Percentiles rank a stretch among this genome's conserved stretches.
These are phyloP conservation scores for Syncephalastrum monosporum DNA, from an alignment of 371 early-diverging fungal genomes.

Conservation along the genomic window DNA sequence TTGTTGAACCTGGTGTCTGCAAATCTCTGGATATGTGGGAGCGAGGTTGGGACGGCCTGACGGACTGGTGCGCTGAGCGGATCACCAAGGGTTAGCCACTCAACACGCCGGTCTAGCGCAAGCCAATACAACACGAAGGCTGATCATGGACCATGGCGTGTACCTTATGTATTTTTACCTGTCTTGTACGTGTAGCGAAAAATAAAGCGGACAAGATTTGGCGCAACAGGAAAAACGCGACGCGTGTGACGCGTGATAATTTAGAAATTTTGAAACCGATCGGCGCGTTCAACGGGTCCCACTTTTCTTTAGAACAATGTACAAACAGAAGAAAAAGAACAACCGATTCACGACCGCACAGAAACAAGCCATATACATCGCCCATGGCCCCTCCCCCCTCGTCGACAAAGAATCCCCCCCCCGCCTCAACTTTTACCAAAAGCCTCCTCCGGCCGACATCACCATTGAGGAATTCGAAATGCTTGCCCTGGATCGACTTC, in stretches of 20 bases:
- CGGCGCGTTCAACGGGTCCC: too few species aligned
- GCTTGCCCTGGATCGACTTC: conserved; percentile 90
- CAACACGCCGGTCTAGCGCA: neutral
- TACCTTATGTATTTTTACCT: too few species aligned
- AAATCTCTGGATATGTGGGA: conserved; percentile 11
- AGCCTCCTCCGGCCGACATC: conserved; percentile 76
- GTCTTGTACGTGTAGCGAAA: too few species aligned
- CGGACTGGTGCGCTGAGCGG: conserved; percentile 11
- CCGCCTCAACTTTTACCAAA: conserved; percentile 79
- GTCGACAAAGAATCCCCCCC: conserved; percentile 58
- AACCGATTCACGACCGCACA: conserved; percentile 20
- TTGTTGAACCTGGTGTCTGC: conserved; percentile 11
- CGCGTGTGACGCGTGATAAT: too few species aligned
- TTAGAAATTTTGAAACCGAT: too few species aligned
- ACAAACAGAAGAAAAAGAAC: neutral
- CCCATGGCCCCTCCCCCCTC: neutral
- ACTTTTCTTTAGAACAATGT: too few species aligned
- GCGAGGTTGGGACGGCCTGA: conserved; percentile 1
- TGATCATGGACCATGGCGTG: too few species aligned
- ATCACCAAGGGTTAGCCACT: too few species aligned
- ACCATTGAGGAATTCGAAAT: conserved; percentile 90
- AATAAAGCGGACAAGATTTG: too few species aligned
- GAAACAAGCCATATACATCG: conserved; percentile 14
- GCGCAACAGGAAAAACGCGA: too few species aligned
- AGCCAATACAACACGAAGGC: neutral